Base-by-base conservation (phyloP, 2,329 filamentous ascomycete species). In the Aspergillus fijiensis region DNA sequence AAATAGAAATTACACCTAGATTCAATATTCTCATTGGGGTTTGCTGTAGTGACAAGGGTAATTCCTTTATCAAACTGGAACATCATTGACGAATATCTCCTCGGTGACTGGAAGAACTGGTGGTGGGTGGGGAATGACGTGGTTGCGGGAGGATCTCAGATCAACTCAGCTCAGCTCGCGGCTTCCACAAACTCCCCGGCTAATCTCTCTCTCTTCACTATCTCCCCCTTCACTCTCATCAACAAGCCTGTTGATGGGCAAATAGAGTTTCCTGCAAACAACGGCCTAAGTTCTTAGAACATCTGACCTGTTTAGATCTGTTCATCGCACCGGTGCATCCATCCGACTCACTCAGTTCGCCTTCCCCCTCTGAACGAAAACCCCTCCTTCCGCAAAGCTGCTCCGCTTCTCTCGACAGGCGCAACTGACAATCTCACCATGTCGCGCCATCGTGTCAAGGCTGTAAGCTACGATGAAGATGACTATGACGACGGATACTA, bases 371-470 rank as follows among this genome's bases (percentile, higher is more conserved):
- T 9, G 27, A 52, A 49, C 19, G 16, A 29, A 54, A 35, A 27
- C 27, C 48, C 49, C 29, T 59, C 42, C 25, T 57, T 58, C 47
- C 11, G 35, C 33, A 53, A 29, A 52, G 31, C 48, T 57, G 39
- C 51, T 49, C 56, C 59, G 50, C 11, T 12, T 3, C 14, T 35
- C 33, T 35, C 33, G 27, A 29, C 52, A 35, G 51, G 51, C 55
- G n/a, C 47, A 39, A 35, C 12, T 50, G 59, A 51, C 49, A 54
- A 63, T 9, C 55, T 31, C 57, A 64, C 56, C 45, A 81, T 81
- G 79, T 80, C 78, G 51, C 76, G 76, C 65, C 76, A 78, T 61
- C 76, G 79, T 48, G 71, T 81, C 33, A 81, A 81, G 62, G 75
- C 74, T 42, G 67, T 81, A 47, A 72, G 69, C 33, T 77, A 77